Evolutionary conservation across 805 yeast species (phyloP), one percentile per base, ranked within the genome.

Genomic region (Zygoascus bituminiphila): DNA sequence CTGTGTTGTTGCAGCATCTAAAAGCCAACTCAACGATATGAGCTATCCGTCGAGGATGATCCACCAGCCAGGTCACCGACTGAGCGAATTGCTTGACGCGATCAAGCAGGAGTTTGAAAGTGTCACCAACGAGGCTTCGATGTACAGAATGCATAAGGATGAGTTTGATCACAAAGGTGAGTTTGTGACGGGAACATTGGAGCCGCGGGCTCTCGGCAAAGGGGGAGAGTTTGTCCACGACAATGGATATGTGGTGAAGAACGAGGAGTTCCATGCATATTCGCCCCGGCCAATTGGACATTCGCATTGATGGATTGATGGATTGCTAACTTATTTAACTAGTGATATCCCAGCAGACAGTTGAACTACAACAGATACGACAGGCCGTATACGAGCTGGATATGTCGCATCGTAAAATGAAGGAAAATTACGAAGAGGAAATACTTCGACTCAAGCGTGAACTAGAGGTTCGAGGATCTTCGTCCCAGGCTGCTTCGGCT

Each of bases 361-460:
- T 82, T 46, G 98, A 93, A 67, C 81, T 91, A 78, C 89, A 88
- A 63, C 95, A 86, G 64, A 88, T 91, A 50, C 79, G 96, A 61
- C 94, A 88, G 62, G 87, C 96, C 9, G 95, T 91, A 24, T 88
- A 82, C 62, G 98, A 93, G 64, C 76, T 91, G 60, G 97, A 91
- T 66, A 78, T 83, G 76, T 91, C 95, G 36, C 98, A 91, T 71
- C 77, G 95, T 58, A 86, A 87, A 63, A 85, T 93, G 77, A 89
- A 91, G 69, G 97, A 91, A 62, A 88, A 89, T 42, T 93, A 91
- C 68, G 97, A 91, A 66, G 95, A 86, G 60, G 98, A 91, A 68
- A 84, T 93, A 49, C 72, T 79, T 62, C 75, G 93, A 57, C 75
- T 91, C 66, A 88, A 91, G 66, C 79, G 81, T 54, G 96, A 88